These are phyloP conservation scores for Barnettozyma vustinii DNA, from an alignment of 805 yeast species.

Conservation along the genomic window DNA sequence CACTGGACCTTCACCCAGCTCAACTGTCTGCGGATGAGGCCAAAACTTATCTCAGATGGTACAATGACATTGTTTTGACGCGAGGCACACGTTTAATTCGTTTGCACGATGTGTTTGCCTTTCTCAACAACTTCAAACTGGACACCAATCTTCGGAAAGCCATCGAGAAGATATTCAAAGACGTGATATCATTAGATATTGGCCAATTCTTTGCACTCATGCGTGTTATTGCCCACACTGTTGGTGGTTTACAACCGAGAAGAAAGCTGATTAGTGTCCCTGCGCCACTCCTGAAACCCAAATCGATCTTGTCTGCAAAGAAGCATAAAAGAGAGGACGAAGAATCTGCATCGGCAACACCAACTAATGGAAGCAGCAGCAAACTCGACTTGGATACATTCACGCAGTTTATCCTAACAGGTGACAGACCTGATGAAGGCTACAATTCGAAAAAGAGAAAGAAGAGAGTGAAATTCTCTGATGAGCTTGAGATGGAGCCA, in stretches of 20 bases:
- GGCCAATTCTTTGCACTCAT: slow-evolving; percentile 89
- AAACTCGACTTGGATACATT: slow-evolving; percentile 80
- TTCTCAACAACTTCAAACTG: slow-evolving; percentile 72
- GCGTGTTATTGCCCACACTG: slow-evolving; percentile 69
- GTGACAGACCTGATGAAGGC: slow-evolving; percentile 53
- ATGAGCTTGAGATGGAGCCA: slow-evolving; percentile 38
- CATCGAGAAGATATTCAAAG: slow-evolving; percentile 46
- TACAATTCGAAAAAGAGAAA: slow-evolving; percentile 20
- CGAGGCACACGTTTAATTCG: slow-evolving; percentile 63
- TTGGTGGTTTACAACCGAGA: slow-evolving; percentile 44
- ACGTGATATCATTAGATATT: slow-evolving; percentile 60
- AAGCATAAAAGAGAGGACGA: slow-evolving; percentile 40
- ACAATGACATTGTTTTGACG: slow-evolving; percentile 72
- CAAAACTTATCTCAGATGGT: slow-evolving; percentile 89
- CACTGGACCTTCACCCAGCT: slow-evolving; percentile 57
- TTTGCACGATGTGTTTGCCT: slow-evolving; percentile 71
- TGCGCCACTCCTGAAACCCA: slow-evolving; percentile 75
- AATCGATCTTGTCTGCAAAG: slow-evolving; percentile 62
- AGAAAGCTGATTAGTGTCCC: slow-evolving; percentile 44
- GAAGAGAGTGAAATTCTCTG: slow-evolving; percentile 67
- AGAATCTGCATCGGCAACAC: slow-evolving; percentile 18
- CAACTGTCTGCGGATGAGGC: slow-evolving; percentile 75
- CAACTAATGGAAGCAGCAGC: slow-evolving; percentile 10
- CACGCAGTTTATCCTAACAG: slow-evolving; percentile 78
- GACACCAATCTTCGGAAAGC: slow-evolving; percentile 43